Evolutionary conservation across 2,329 filamentous ascomycete species (phyloP).

Genomic region (Penicillium sp.): DNA sequence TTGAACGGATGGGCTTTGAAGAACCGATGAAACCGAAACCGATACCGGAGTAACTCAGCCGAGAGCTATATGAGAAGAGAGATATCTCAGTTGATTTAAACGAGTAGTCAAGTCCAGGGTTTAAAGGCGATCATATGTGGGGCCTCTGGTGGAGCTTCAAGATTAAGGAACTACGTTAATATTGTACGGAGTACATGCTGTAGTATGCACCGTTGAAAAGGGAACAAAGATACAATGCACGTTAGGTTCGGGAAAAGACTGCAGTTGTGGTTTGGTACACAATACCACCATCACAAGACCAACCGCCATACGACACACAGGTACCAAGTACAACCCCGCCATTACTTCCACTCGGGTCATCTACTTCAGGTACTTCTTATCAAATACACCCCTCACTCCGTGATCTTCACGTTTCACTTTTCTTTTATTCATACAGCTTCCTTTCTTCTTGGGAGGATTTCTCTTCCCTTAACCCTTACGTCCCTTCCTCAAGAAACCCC

Average conservation of each 20-base stretch:
- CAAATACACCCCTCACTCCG: neutral
- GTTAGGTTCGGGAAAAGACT: no score
- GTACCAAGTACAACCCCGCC: slow-evolving; percentile 12
- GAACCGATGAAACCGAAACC: no score
- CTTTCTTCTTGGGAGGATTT: neutral
- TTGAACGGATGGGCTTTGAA: neutral
- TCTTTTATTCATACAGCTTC: neutral
- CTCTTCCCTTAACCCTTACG: neutral
- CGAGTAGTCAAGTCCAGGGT: neutral
- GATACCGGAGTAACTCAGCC: neutral
- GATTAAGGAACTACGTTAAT: no score
- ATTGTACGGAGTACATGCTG: no score
- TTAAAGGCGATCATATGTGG: slow-evolving; percentile 1
- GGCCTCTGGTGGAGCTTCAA: slow-evolving; percentile 5
- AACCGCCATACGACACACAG: neutral
- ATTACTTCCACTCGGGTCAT: slow-evolving; percentile 11
- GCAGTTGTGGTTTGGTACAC: neutral
- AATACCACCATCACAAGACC: neutral
- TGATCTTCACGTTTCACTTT: neutral
- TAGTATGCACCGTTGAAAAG: neutral
- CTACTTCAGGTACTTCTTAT: slow-evolving; percentile 5
- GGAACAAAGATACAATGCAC: slow-evolving; percentile 1
- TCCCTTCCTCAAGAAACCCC: neutral
- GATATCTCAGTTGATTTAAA: neutral
- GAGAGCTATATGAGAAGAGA: neutral